Percentiles rank a stretch among this genome's conserved stretches.
These are phyloP conservation scores for Ogataea parapolymorpha DNA, from an alignment of 805 yeast genomes.

Conservation along the genomic window DNA sequence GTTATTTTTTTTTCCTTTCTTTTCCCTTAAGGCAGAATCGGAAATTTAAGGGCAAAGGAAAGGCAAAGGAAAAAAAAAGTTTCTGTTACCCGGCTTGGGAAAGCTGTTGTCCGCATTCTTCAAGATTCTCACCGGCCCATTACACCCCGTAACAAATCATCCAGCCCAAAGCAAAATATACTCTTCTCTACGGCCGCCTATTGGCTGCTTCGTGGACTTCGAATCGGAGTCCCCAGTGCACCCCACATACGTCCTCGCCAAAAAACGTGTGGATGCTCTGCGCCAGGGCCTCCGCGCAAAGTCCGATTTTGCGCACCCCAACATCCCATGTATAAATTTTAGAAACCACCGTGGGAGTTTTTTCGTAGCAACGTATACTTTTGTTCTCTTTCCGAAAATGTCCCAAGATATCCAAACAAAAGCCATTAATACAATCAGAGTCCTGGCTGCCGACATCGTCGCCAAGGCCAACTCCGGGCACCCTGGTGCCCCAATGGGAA, in stretches of 20 bases:
- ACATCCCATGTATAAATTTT: constrained; percentile 1
- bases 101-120: not conserved
- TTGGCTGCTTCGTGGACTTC: not conserved
- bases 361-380: constrained; percentile 10
- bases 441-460: constrained; percentile 84
- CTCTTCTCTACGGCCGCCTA: not conserved
- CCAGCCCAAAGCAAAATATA: not conserved
- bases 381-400: constrained; percentile 17
- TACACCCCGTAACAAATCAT: constrained; percentile 2
- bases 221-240: not conserved
- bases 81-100: constrained; percentile 4
- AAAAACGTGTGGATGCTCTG: not conserved
- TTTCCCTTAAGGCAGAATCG: not conserved
- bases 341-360: not conserved
- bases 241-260: not conserved
- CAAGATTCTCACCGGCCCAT: constrained; percentile 1
- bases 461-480: constrained; percentile 92
- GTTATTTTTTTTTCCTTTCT: not conserved
- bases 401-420: constrained; percentile 59
- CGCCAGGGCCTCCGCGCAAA: constrained; percentile 2
- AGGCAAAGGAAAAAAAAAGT: too few species aligned
- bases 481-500: constrained; percentile 99
- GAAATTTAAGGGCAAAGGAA: not conserved
- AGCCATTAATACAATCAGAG: constrained; percentile 85
- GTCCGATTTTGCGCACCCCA: constrained; percentile 9